Evolutionary conservation across 2,329 filamentous ascomycete species (phyloP).

Genomic region (Botrytis medusae): DNA sequence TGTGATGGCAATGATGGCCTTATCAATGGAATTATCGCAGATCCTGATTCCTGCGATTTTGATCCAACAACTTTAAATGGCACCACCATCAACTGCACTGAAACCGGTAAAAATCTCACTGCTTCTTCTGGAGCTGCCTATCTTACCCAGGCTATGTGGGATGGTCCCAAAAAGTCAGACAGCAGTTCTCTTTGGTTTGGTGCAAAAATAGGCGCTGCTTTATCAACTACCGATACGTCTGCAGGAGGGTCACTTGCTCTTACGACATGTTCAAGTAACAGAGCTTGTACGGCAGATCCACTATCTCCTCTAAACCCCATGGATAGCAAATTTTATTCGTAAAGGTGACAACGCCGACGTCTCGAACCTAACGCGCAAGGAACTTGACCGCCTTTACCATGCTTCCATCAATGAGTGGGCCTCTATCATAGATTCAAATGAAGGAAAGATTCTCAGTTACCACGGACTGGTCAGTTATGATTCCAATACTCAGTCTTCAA

Average conservation of each 20-base stretch:
- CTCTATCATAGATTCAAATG: constrained; percentile 6
- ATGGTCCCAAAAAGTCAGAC: background rate
- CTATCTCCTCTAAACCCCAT: no score
- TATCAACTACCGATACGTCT: no score
- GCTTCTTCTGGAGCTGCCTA: background rate
- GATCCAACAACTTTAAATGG: constrained; percentile 26
- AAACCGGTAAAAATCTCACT: background rate
- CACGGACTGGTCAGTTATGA: constrained; percentile 20
- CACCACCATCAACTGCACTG: background rate
- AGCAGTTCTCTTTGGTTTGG: background rate
- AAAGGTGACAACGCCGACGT: background rate
- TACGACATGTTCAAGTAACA: no score
- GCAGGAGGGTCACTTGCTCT: no score
- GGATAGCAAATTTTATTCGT: no score
- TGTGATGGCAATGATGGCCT: constrained; percentile 52
- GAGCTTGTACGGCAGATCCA: no score
- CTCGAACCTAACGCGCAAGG: constrained; percentile 19
- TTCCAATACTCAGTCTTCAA: background rate
- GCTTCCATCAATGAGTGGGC: background rate
- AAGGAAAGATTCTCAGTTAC: constrained; percentile 27
- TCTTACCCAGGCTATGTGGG: background rate
- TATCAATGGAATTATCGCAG: constrained; percentile 48
- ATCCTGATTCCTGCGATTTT: constrained; percentile 41
- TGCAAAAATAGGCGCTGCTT: no score
- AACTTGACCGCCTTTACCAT: constrained; percentile 2